Evolutionary conservation across 768 basidiomycete species (phyloP), one percentile per base, ranked within the genome.

Genomic region (Lactifluus piperatus): DNA sequence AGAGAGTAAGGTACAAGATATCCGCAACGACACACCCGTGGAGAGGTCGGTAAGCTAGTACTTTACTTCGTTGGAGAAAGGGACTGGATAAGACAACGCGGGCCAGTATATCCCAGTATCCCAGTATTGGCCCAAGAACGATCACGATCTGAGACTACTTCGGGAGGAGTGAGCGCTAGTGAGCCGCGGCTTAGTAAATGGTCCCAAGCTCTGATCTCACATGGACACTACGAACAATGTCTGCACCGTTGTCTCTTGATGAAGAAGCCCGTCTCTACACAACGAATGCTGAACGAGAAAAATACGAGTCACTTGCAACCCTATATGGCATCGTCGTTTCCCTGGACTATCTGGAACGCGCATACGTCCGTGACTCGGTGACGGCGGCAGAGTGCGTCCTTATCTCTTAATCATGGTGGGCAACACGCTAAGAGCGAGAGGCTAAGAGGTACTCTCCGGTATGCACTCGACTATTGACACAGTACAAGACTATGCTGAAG

Each of bases 401-500:
- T 30, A 27, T 37, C n/a, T 41, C 32, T 34, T 18, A 26, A 26
- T n/a, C 14, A 29, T 13, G 18, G 22, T 50, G 13, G 43, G 16
- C 26, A 54, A 70, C 71, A 68, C 75, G 71, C 70, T 73, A 60
- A 71, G 68, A 65, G 56, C 54, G 29, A 56, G 53, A 58, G 37
- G 30, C 61, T 62, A 71, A 80, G 81, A 97, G 94, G 78, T 99
- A 98, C 71, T 93, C 93, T 63, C 94, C 93, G 56, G 94, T 93
- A 61, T 99, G 95, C 71, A 94, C 91, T 14, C 81, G 89, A 41
- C 75, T 99, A n/a, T 74, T 98, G 14, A 91, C 92, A 7, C 94
- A 97, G 73, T 98, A 97, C 77, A 97, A 97, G 81, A 94, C 92
- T 0, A 91, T 97, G 84, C 75, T 94, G 61, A 97, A 93, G 73